These are phyloP conservation scores for Cruciata laevipes DNA, from an alignment of 257 asterid species.

Conservation along the genomic window DNA sequence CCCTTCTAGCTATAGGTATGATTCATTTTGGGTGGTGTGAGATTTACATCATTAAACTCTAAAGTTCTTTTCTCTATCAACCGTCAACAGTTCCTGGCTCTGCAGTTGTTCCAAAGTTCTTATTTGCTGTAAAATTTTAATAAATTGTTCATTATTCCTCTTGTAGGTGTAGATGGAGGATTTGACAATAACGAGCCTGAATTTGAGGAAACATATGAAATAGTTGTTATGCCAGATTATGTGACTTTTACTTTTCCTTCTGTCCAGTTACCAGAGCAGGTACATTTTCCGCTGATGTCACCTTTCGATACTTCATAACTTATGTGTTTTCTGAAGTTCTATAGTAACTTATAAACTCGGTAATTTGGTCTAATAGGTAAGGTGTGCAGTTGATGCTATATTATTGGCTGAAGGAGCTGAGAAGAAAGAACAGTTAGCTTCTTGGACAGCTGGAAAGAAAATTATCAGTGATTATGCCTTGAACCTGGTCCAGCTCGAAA, in stretches of 20 bases:
- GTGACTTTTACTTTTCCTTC: conserved; percentile 86
- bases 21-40: not conserved
- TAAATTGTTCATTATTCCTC: conserved; percentile 14
- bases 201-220: conserved; percentile 61
- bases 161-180: conserved; percentile 84
- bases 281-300: conserved; percentile 15
- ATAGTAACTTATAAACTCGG: not conserved
- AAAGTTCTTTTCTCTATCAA: not conserved
- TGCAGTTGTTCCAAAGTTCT: not conserved
- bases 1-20: conserved; percentile 90
- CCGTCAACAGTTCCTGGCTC: not conserved
- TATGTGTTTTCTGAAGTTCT: not conserved
- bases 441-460: conserved; percentile 91
- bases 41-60: not conserved
- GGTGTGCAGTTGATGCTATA: conserved; percentile 86
- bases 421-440: conserved; percentile 86
- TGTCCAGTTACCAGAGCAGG: conserved; percentile 96
- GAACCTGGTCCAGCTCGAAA: conserved; percentile 80
- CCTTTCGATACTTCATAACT: not conserved
- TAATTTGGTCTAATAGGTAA: conserved; percentile 49
- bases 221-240: conserved; percentile 72
- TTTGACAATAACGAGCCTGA: conserved; percentile 74
- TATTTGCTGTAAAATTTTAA: not conserved
- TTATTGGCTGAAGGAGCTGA: conserved; percentile 79
- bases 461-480: conserved; percentile 62